phyloP scores from a whole-genome alignment of 2,329 filamentous ascomycete species.

The Aquanectria penicillioides region DNA sequence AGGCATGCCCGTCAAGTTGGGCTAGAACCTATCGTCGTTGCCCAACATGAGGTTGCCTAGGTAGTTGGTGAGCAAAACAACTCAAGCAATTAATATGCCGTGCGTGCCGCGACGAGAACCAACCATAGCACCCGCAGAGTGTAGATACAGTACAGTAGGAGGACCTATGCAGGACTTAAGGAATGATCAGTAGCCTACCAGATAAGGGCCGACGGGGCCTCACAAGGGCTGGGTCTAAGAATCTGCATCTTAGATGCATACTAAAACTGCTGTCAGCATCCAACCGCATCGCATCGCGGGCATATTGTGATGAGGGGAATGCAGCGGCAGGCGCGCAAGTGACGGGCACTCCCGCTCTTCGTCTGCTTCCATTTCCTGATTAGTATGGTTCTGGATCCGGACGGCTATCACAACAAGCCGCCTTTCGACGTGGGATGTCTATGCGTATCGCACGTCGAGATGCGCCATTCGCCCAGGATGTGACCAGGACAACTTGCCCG shows the following conservation, averaged over 20 bases:
- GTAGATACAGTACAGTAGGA: conserved; percentile 6
- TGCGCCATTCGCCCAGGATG: conserved; percentile 23
- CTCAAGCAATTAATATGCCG: conserved; percentile 13
- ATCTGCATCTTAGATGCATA: conserved; percentile 16
- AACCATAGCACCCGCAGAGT: neutral
- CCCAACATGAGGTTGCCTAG: conserved; percentile 1
- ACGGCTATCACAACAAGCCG: conserved; percentile 22
- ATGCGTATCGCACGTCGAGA: conserved; percentile 28
- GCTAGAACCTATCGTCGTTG: conserved; percentile 3
- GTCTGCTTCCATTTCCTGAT: conserved; percentile 29
- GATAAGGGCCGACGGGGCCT: conserved; percentile 1
- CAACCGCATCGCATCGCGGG: conserved; percentile 26
- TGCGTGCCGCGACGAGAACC: conserved; percentile 17
- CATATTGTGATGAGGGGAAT: conserved; percentile 21
- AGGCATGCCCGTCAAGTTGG: neutral
- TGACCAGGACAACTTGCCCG: conserved; percentile 23
- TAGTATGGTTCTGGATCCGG: conserved; percentile 28
- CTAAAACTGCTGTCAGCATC: conserved; percentile 25
- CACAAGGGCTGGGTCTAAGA: neutral
- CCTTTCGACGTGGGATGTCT: conserved; percentile 31
- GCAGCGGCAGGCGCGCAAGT: conserved; percentile 41
- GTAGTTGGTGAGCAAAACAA: conserved; percentile 4
- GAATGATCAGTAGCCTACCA: conserved; percentile 15
- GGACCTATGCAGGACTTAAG: neutral
- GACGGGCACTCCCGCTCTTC: conserved; percentile 39